These are phyloP conservation scores for Dentipellis fragilis DNA, from an alignment of 768 basidiomycete genomes.

Conservation along the genomic window DNA sequence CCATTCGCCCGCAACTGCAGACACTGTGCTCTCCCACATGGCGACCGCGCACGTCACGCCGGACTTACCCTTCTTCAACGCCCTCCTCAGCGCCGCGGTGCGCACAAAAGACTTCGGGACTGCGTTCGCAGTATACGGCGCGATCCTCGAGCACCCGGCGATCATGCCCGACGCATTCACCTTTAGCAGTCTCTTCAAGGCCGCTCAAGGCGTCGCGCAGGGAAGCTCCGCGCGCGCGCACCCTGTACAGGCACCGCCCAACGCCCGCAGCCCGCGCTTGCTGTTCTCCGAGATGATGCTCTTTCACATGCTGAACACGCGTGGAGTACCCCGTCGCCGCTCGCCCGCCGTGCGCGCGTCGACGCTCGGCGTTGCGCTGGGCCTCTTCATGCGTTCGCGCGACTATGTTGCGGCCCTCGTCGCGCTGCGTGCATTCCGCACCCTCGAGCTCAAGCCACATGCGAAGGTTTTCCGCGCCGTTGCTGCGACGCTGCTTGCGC, in stretches of 20 bases:
- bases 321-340: background rate
- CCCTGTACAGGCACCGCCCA: background rate
- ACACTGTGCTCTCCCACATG: conserved; percentile 31
- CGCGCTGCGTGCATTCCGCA: conserved; percentile 3
- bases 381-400: conserved; percentile 7
- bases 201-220: background rate
- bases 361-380: conserved; percentile 10
- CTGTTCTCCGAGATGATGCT: conserved; percentile 14
- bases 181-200: conserved; percentile 13
- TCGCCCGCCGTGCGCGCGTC: conserved; percentile 3
- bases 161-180: conserved; percentile 22
- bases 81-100: conserved; percentile 33
- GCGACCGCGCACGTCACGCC: conserved; percentile 25
- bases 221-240: background rate
- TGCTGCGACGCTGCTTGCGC: conserved; percentile 6
- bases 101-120: conserved; percentile 21
- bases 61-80: conserved; percentile 35
- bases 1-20: conserved; percentile 18
- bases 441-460: conserved; percentile 6
- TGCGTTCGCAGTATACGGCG: conserved; percentile 34
- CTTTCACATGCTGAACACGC: conserved; percentile 1
- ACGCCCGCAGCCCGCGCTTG: conserved; percentile 4
- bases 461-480: conserved; percentile 7
- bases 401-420: conserved; percentile 10
- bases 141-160: conserved; percentile 25